These are phyloP conservation scores for Salix udensis DNA, from an alignment of 345 rosid genomes.

Conservation along the genomic window DNA sequence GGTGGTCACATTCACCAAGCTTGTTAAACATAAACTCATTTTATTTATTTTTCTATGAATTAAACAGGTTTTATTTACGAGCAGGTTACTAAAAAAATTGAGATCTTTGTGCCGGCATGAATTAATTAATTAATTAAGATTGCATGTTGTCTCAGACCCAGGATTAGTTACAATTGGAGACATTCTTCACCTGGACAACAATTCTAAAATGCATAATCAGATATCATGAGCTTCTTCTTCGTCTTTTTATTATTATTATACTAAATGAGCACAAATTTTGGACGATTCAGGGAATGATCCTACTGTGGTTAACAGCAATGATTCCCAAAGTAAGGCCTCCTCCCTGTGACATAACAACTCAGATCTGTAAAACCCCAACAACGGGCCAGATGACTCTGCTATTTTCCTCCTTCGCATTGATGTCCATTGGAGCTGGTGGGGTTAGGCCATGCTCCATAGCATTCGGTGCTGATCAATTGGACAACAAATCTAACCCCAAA, in stretches of 20 bases:
- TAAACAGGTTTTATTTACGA: no score
- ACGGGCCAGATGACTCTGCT: slow-evolving; percentile 48
- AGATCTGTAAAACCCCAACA: slow-evolving; percentile 46
- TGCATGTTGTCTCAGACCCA: no score
- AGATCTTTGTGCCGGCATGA: no score
- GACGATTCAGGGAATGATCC: slow-evolving; percentile 43
- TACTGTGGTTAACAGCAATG: slow-evolving; percentile 77
- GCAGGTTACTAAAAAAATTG: no score
- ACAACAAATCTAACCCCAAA: slow-evolving; percentile 49
- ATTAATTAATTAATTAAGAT: no score
- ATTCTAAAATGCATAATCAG: slow-evolving; percentile 11
- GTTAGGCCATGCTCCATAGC: slow-evolving; percentile 72
- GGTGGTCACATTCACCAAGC: no score
- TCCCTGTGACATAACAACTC: slow-evolving; percentile 33
- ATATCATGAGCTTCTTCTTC: slow-evolving; percentile 25
- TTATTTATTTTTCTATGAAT: no score
- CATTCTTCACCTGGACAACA: no score
- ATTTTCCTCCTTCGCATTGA: slow-evolving; percentile 42
- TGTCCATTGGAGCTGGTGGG: slow-evolving; percentile 71
- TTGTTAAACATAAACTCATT: no score
- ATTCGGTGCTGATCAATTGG: slow-evolving; percentile 75
- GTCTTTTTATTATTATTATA: slow-evolving; percentile 12
- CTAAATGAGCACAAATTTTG: not conserved
- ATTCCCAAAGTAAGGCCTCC: slow-evolving; percentile 57
- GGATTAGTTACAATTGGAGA: no score